Percentiles rank a stretch among this genome's conserved stretches.
phyloP scores from a whole-genome alignment of 768 basidiomycete genomes.

The Inosperma sp. region DNA sequence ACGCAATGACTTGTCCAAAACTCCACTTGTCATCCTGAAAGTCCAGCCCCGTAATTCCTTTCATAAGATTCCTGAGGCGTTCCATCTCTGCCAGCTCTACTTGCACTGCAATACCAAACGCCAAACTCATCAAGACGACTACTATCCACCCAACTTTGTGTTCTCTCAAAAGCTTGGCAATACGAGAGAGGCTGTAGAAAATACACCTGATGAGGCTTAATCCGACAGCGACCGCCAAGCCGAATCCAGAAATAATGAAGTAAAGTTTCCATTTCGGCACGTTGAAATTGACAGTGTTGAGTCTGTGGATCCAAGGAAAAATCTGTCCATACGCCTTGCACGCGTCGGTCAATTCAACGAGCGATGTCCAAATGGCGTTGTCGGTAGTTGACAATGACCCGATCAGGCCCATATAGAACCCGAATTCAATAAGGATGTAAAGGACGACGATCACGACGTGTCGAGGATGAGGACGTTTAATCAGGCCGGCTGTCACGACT shows the following conservation, averaged over 20 bases:
- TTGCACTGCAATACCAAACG: not conserved
- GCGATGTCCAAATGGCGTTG: slow-evolving; percentile 8
- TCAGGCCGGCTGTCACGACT: slow-evolving; percentile 10
- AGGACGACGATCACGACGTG: slow-evolving; percentile 3
- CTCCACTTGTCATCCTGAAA: slow-evolving; percentile 17
- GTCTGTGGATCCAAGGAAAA: slow-evolving; percentile 6
- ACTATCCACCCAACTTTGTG: not conserved
- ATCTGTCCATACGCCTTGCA: slow-evolving; percentile 13
- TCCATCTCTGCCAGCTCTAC: slow-evolving; percentile 10
- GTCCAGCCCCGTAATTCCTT: slow-evolving; percentile 8
- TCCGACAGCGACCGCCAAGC: slow-evolving; percentile 4
- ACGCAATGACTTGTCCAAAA: slow-evolving; percentile 15
- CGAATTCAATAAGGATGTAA: slow-evolving; percentile 13
- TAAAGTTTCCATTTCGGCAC: not conserved
- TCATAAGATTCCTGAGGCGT: slow-evolving; percentile 12
- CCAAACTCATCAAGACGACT: slow-evolving; percentile 1
- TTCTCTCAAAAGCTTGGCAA: not conserved
- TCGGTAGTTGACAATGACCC: slow-evolving; percentile 8
- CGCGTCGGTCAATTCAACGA: slow-evolving; percentile 11
- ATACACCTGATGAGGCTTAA: not conserved
- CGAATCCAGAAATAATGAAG: slow-evolving; percentile 5
- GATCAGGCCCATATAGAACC: slow-evolving; percentile 16
- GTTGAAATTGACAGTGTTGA: slow-evolving; percentile 1
- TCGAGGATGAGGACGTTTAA: slow-evolving; percentile 10
- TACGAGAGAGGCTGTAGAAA: not conserved